phyloP scores from a whole-genome alignment of 257 asterid species.

The Leonotis leonurus region DNA sequence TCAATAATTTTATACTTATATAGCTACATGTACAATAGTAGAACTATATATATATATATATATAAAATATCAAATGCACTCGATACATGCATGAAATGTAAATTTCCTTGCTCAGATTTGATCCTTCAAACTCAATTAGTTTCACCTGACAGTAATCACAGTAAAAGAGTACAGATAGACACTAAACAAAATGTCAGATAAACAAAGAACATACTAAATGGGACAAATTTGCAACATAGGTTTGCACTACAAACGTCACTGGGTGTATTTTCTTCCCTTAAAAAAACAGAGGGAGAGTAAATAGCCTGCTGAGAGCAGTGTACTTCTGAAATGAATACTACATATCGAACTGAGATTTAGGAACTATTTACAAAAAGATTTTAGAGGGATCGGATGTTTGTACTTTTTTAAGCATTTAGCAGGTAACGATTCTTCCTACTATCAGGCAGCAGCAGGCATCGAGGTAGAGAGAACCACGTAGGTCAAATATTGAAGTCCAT shows the following conservation, averaged over 20 bases:
- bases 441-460: constrained; percentile 48
- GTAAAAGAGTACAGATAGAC: too few species aligned
- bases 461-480: constrained; percentile 65
- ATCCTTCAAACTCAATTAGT: too few species aligned
- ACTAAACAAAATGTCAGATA: too few species aligned
- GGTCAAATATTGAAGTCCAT: constrained; percentile 68
- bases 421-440: too few species aligned
- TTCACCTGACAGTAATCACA: too few species aligned
- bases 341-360: constrained; percentile 11
- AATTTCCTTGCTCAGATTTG: too few species aligned
- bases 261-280: constrained; percentile 29
- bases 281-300: constrained; percentile 37
- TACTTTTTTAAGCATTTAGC: not conserved
- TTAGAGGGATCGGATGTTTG: not conserved
- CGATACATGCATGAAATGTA: too few species aligned
- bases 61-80: too few species aligned
- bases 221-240: not conserved
- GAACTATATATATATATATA: too few species aligned
- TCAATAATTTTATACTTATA: not conserved
- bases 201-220: not conserved
- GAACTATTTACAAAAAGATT: constrained; percentile 41
- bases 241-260: not conserved
- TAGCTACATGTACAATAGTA: too few species aligned
- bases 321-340: too few species aligned
- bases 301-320: too few species aligned